phyloP scores from a whole-genome alignment of 2,329 filamentous ascomycete genomes.

The Ophiosphaerella narmari region DNA sequence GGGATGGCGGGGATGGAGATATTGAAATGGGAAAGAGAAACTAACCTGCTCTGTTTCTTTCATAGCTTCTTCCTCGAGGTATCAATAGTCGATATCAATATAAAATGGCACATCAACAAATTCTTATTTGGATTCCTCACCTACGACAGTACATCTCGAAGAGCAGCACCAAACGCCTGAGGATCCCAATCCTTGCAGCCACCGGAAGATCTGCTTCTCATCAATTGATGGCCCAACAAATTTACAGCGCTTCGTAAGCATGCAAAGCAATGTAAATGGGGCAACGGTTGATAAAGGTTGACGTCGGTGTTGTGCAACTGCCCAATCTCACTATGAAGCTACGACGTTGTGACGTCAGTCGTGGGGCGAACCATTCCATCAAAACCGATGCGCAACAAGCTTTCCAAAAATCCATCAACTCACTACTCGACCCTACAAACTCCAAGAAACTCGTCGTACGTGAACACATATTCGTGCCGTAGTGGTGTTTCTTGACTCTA shows the following conservation, averaged over 20 bases:
- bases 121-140: background rate
- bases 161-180: background rate
- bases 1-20: constrained; percentile 55
- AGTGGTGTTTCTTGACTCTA: too few relatives aligned
- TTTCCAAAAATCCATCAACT: background rate
- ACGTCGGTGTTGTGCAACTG: constrained; percentile 27
- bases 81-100: background rate
- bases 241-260: constrained; percentile 8
- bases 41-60: constrained; percentile 31
- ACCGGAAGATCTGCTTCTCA: constrained; percentile 5
- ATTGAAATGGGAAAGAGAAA: constrained; percentile 74
- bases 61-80: background rate
- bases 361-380: constrained; percentile 4
- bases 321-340: constrained; percentile 22
- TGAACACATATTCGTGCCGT: too few relatives aligned
- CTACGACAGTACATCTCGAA: too few relatives aligned
- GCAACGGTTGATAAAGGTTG: constrained; percentile 15
- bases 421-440: background rate
- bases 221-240: background rate
- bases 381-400: constrained; percentile 4
- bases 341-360: constrained; percentile 16
- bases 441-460: too few relatives aligned
- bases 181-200: constrained; percentile 4
- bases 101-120: background rate
- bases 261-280: constrained; percentile 8